Evolutionary conservation across 208 protist genomes (phyloP).

Genomic region (Wallacemonas sp.): DNA sequence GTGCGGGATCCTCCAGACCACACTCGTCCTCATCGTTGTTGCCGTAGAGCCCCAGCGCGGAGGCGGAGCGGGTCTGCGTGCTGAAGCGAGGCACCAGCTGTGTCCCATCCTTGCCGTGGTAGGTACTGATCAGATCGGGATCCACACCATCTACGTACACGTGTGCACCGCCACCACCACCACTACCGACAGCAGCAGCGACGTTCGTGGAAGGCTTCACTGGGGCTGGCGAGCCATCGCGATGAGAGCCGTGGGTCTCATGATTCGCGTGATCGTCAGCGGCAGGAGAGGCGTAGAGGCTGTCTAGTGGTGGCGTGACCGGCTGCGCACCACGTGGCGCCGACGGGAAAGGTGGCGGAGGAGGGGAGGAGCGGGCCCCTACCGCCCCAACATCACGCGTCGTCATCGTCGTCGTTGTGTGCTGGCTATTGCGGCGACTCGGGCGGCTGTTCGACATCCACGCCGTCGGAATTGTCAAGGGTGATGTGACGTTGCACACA

Average conservation of each 20-base stretch:
- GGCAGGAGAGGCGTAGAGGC: not conserved
- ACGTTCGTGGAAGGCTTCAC: not conserved
- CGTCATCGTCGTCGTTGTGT: not conserved
- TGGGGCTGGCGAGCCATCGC: not conserved
- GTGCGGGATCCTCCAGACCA: conserved; percentile 38
- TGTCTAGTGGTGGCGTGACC: not conserved
- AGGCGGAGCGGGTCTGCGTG: conserved; percentile 11
- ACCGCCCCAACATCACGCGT: no score
- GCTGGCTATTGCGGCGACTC: conserved; percentile 2
- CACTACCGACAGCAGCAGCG: not conserved
- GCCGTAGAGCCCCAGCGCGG: conserved; percentile 4
- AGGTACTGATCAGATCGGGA: no score
- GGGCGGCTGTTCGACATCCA: not conserved
- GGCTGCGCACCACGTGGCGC: not conserved
- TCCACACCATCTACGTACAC: no score
- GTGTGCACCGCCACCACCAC: no score
- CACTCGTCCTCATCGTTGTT: not conserved
- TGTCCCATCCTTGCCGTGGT: no score
- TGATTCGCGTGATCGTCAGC: not conserved
- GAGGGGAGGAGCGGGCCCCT: no score
- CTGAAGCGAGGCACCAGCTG: conserved; percentile 16
- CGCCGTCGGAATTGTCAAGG: not conserved
- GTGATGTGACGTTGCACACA: conserved; percentile 1
- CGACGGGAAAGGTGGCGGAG: not conserved
- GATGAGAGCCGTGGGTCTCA: not conserved